Conservation (phyloP, 2,329 filamentous ascomycete species). For the Trichoderma atroviride region DNA sequence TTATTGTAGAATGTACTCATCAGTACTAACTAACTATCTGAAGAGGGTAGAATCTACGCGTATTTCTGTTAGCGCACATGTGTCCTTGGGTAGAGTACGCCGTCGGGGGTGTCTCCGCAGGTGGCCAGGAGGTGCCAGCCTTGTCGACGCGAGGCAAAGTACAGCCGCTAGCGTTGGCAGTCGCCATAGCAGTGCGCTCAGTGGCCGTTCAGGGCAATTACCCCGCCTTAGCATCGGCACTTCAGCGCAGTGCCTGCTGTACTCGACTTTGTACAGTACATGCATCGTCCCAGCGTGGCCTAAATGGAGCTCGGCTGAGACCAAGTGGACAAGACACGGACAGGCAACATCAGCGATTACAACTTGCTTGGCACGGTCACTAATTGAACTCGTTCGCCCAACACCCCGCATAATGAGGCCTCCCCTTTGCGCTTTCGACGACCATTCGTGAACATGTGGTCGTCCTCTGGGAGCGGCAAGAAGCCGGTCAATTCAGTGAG, state of each 20-base stretch:
- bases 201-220: slow-evolving; percentile 20
- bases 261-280: neutral
- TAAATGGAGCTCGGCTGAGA: slow-evolving; percentile 23
- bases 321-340: slow-evolving; percentile 20
- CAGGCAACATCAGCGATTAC: slow-evolving; percentile 14
- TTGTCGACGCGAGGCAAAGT: neutral
- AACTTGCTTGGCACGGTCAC: slow-evolving; percentile 7
- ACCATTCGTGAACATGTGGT: slow-evolving; percentile 58
- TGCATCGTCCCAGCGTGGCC: neutral
- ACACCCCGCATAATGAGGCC: slow-evolving; percentile 39
- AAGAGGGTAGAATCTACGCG: accelerated
- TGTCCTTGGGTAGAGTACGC: neutral
- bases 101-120: neutral
- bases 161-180: slow-evolving; percentile 1
- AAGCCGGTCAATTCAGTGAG: slow-evolving; percentile 73
- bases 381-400: neutral
- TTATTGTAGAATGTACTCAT: neutral
- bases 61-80: neutral
- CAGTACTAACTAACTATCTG: neutral
- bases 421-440: slow-evolving; percentile 32
- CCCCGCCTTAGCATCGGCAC: slow-evolving; percentile 24
- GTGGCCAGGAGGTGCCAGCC: neutral
- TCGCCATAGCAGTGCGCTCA: neutral
- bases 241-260: slow-evolving; percentile 11
- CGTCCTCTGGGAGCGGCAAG: slow-evolving; percentile 66